phyloP scores from a whole-genome alignment of 768 basidiomycete genomes.

The Suillus discolor region DNA sequence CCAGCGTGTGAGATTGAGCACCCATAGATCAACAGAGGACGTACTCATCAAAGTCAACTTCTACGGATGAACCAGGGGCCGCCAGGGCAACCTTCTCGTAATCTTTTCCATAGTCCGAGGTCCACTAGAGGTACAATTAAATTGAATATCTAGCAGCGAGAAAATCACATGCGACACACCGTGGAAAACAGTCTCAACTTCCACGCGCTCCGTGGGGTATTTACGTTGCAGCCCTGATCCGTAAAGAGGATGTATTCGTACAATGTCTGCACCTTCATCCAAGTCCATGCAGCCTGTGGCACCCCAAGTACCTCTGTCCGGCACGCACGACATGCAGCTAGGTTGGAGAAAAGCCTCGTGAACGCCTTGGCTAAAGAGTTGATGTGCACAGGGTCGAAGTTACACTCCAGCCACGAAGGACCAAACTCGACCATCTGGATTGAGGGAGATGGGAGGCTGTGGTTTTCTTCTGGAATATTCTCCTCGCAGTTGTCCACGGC shows the following conservation, averaged over 20 bases:
- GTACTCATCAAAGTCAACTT: background rate
- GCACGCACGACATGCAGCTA: slow-evolving; percentile 2
- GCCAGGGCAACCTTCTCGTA: slow-evolving; percentile 3
- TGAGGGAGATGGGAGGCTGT: background rate
- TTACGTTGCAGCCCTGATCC: no score
- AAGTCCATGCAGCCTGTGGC: slow-evolving; percentile 3
- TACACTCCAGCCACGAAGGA: slow-evolving; percentile 5
- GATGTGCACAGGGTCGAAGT: slow-evolving; percentile 1
- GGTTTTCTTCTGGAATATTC: background rate
- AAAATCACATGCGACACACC: background rate
- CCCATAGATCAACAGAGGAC: background rate
- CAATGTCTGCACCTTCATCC: slow-evolving; percentile 4
- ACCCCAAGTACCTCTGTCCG: slow-evolving; percentile 3
- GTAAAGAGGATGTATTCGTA: slow-evolving; percentile 4
- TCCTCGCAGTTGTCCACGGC: background rate
- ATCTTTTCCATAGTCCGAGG: background rate
- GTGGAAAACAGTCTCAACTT: background rate
- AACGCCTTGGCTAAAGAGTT: background rate
- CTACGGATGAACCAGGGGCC: background rate
- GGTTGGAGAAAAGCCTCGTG: background rate
- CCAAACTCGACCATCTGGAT: slow-evolving; percentile 4
- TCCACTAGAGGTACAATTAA: background rate
- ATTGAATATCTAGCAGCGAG: background rate
- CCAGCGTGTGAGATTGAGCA: background rate
- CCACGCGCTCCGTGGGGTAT: background rate